Evolutionary conservation across 371 early-diverging fungal genomes (phyloP), one percentile per base, ranked within the genome.

Genomic region (Mucor indicus): DNA sequence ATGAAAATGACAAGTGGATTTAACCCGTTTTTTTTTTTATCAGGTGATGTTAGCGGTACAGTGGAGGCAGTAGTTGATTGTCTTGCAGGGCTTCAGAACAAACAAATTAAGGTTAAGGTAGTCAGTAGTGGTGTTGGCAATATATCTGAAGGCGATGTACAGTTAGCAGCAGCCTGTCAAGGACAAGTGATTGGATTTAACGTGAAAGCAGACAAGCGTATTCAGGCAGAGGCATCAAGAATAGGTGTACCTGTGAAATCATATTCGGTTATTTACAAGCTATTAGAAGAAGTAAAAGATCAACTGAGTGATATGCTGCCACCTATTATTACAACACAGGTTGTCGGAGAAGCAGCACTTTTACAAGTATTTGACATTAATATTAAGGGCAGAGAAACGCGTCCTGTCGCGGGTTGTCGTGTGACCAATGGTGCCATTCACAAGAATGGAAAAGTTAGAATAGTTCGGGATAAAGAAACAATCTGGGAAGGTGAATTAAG

Each of bases 21-120:
- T 25, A 1, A 21, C 3, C 22, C 7, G 33, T 38, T 22, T 24
- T 38, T 30, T 20, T 51, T 62, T 38, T 55, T 61, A 39, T 68
- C 77, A 82, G 92, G 89, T 43, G 98, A 98, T 65, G 98, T 98
- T 3, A 88, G 89, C 42, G 98, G 98, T 19, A 92, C 97, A 2
- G 80, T 92, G 8, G 98, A 97, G 62, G 96, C 98, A 0, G 79
- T 98, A 4, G 75, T 80, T 1, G 86, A 86, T 42, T 83, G 87
- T n/a, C 63, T 98, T 12, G 54, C 73, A 36, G 82, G 83, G 4
- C 60, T 98, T 16, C 91, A 93, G 2, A 80, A 74, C 23, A 83
- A 89, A 55, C 87, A 93, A 53, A 87, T 92, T 51, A 60, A 74
- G 8, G 75, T 85, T 41, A 80, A 83, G 21, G 83, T 96, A 8